Evolutionary conservation across 1,284 basidiomycete species (phyloP).

Genomic region (Austroboletus novae-zelandiae): DNA sequence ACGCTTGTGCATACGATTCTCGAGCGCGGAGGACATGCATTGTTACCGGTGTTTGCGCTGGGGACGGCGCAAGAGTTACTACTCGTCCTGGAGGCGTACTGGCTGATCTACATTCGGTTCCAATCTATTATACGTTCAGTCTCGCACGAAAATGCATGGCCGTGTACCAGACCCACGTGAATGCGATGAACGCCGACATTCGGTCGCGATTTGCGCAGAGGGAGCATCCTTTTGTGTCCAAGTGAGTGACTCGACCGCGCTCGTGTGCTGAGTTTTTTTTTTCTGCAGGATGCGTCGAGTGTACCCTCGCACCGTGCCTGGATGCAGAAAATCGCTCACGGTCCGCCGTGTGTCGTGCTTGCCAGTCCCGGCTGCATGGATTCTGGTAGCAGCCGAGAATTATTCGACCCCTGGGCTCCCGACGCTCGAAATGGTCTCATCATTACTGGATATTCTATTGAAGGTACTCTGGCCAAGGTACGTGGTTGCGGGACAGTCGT

Average conservation of each 20-base stretch:
- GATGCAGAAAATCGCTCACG: slow-evolving; percentile 83
- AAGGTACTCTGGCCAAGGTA: slow-evolving; percentile 96
- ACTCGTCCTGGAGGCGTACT: slow-evolving; percentile 96
- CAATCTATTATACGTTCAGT: slow-evolving; percentile 96
- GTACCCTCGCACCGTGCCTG: slow-evolving; percentile 78
- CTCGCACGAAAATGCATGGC: slow-evolving; percentile 98
- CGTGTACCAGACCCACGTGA: slow-evolving; percentile 98
- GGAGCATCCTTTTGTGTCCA: slow-evolving; percentile 96
- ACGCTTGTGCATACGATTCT: slow-evolving; percentile 90
- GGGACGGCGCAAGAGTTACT: slow-evolving; percentile 96
- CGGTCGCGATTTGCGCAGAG: slow-evolving; percentile 84
- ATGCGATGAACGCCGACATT: slow-evolving; percentile 94
- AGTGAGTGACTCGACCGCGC: slow-evolving; percentile 48
- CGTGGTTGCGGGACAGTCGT: slow-evolving; percentile 41
- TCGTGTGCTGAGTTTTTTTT: background rate
- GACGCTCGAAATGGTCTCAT: slow-evolving; percentile 95
- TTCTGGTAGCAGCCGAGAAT: slow-evolving; percentile 87
- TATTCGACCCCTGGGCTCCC: slow-evolving; percentile 95
- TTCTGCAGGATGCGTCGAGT: slow-evolving; percentile 74
- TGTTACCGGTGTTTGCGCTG: slow-evolving; percentile 93
- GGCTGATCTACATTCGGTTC: slow-evolving; percentile 95
- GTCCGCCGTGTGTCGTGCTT: slow-evolving; percentile 93
- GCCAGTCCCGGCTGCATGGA: slow-evolving; percentile 97
- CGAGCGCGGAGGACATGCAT: slow-evolving; percentile 88
- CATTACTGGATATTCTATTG: slow-evolving; percentile 95